These are phyloP conservation scores for Cornus florida DNA, from an alignment of 148 eudicot genomes.

Conservation along the genomic window DNA sequence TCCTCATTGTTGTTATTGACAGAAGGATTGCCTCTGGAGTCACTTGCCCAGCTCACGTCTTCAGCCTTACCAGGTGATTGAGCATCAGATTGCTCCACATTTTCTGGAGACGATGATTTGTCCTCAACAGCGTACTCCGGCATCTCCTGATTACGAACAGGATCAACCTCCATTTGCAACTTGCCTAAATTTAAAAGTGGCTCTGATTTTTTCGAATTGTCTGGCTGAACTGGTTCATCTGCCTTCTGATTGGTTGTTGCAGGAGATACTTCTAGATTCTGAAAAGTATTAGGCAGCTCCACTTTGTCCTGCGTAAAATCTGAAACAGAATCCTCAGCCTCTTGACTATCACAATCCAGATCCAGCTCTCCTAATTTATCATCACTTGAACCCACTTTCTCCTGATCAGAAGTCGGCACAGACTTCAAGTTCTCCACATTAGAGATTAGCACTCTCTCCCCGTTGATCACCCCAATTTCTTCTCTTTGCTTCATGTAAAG, in stretches of 20 bases:
- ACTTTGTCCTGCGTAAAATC: constrained; percentile 15
- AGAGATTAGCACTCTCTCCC: constrained; percentile 14
- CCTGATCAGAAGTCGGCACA: constrained; percentile 9
- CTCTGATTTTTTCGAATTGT: constrained; percentile 10
- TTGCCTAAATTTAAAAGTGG: background rate
- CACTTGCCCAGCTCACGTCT: constrained; percentile 16
- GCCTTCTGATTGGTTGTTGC: background rate
- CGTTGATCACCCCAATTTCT: constrained; percentile 10
- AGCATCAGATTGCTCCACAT: constrained; percentile 13
- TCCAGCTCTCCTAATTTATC: constrained; percentile 10
- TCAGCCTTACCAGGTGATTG: constrained; percentile 20
- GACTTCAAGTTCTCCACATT: background rate
- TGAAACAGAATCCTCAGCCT: constrained; percentile 14
- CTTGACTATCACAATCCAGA: constrained; percentile 19
- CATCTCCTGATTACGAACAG: constrained; percentile 15
- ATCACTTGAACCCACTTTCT: constrained; percentile 14
- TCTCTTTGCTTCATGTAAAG: constrained; percentile 43
- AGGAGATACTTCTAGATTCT: constrained; percentile 3
- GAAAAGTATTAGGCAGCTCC: background rate
- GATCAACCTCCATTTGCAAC: constrained; percentile 32
- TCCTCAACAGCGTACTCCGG: constrained; percentile 9
- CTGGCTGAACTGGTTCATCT: background rate
- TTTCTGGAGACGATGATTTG: background rate
- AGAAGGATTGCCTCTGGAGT: constrained; percentile 15
- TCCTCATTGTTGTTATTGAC: constrained; percentile 25